Conservation (phyloP, 768 basidiomycete species). For the Phlebiopsis flavidoalba region DNA sequence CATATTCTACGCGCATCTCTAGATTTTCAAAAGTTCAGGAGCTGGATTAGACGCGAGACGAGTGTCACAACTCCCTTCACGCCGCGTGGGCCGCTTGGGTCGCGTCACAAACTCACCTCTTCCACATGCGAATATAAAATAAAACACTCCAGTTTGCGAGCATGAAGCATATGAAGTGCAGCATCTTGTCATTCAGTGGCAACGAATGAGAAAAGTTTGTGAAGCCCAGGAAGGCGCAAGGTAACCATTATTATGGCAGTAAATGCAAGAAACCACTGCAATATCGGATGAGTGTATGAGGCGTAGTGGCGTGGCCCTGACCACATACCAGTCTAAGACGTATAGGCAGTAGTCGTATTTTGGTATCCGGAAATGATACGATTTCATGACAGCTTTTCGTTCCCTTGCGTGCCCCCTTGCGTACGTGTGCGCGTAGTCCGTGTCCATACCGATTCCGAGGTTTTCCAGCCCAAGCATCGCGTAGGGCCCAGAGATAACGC, state of each 20-base stretch:
- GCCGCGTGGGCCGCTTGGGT: background rate
- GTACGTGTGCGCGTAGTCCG: conserved; percentile 17
- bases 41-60: background rate
- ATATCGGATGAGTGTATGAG: background rate
- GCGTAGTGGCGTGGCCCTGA: background rate
- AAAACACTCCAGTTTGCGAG: conserved; percentile 77
- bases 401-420: conserved; percentile 37
- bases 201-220: conserved; percentile 61
- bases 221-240: conserved; percentile 73
- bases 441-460: conserved; percentile 18
- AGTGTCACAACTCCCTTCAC: background rate
- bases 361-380: conserved; percentile 55
- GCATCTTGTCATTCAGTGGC: conserved; percentile 73
- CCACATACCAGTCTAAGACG: conserved; percentile 61
- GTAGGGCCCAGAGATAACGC: background rate
- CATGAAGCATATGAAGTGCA: conserved; percentile 75
- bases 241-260: conserved; percentile 63
- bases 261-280: conserved; percentile 77
- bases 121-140: conserved; percentile 86
- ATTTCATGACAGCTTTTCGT: conserved; percentile 68
- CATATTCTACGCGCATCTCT: conserved; percentile 79
- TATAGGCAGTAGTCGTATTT: conserved; percentile 66
- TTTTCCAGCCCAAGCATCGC: conserved; percentile 12
- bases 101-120: conserved; percentile 50
- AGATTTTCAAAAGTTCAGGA: background rate